Evolutionary conservation across 345 rosid species (phyloP).

Genomic region (Sapria himalayana): DNA sequence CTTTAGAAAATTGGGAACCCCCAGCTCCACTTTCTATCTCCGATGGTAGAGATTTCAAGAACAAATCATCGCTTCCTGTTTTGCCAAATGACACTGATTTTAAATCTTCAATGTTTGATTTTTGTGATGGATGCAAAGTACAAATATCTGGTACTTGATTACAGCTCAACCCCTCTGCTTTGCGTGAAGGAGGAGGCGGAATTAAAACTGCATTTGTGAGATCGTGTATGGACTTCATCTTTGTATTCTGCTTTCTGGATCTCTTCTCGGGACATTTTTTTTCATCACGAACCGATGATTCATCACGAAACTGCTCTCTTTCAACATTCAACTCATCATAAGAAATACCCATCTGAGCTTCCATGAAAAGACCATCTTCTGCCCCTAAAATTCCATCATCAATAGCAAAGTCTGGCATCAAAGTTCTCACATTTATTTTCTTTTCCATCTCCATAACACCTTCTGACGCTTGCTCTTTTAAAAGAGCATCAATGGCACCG

Average conservation of each 20-base stretch:
- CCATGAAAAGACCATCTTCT: conserved; percentile 8
- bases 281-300: conserved; percentile 22
- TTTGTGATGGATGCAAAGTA: conserved; percentile 21
- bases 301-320: conserved; percentile 17
- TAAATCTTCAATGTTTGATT: conserved; percentile 23
- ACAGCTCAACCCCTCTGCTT: conserved; percentile 35
- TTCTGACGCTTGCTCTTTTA: conserved; percentile 13
- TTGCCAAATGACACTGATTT: too few relatives aligned
- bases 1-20: too few relatives aligned
- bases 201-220: too few relatives aligned
- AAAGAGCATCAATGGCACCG: conserved; percentile 10
- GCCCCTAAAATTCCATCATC: conserved; percentile 6
- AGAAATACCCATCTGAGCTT: conserved; percentile 12
- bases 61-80: too few relatives aligned
- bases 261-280: conserved; percentile 64
- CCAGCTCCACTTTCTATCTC: too few relatives aligned
- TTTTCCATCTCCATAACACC: conserved; percentile 13
- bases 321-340: conserved; percentile 13
- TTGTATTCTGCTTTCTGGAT: conserved; percentile 58
- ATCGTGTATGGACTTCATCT: too few relatives aligned
- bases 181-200: conserved; percentile 33
- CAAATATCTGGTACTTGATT: conserved; percentile 17
- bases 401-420: conserved; percentile 7
- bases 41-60: too few relatives aligned
- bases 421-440: conserved; percentile 6